Conservation (phyloP, 2,329 filamentous ascomycete genomes). For the Tothia fuscella region DNA sequence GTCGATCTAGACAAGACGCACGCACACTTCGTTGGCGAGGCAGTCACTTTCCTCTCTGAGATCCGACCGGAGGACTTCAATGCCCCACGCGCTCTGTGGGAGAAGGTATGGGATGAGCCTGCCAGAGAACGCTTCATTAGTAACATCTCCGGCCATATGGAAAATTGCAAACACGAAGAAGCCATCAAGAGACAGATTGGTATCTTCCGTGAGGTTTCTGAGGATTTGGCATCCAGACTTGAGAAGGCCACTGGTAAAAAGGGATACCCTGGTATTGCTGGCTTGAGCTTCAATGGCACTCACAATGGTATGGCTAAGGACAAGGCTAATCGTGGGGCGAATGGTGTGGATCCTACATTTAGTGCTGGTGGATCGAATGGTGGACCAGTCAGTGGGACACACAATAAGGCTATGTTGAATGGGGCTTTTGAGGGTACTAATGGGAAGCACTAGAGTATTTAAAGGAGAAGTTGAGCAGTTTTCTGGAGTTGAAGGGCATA, state of each 20-base stretch:
- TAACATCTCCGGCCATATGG: slow-evolving; percentile 52
- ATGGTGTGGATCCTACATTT: slow-evolving; percentile 20
- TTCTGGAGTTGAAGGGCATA: no score
- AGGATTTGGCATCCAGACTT: slow-evolving; percentile 44
- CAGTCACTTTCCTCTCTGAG: slow-evolving; percentile 39
- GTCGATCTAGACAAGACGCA: slow-evolving; percentile 39
- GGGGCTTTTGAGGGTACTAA: neutral
- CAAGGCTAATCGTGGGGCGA: slow-evolving; percentile 35
- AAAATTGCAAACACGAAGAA: slow-evolving; percentile 32
- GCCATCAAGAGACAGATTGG: slow-evolving; percentile 52
- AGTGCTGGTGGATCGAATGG: slow-evolving; percentile 31
- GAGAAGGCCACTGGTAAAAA: slow-evolving; percentile 53
- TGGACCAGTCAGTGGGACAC: slow-evolving; percentile 29
- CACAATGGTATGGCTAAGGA: slow-evolving; percentile 49
- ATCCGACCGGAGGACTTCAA: slow-evolving; percentile 43
- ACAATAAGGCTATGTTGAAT: neutral
- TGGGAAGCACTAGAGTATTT: no score
- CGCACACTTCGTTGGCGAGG: slow-evolving; percentile 37
- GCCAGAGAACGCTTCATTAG: slow-evolving; percentile 47
- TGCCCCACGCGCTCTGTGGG: slow-evolving; percentile 46
- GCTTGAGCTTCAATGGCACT: slow-evolving; percentile 46
- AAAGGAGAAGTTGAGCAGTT: no score
- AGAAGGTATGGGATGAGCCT: slow-evolving; percentile 48
- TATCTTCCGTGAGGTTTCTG: slow-evolving; percentile 51
- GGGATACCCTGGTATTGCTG: slow-evolving; percentile 46